Conservation (phyloP, 1,284 basidiomycete species). For the Sporisorium reilianum region DNA sequence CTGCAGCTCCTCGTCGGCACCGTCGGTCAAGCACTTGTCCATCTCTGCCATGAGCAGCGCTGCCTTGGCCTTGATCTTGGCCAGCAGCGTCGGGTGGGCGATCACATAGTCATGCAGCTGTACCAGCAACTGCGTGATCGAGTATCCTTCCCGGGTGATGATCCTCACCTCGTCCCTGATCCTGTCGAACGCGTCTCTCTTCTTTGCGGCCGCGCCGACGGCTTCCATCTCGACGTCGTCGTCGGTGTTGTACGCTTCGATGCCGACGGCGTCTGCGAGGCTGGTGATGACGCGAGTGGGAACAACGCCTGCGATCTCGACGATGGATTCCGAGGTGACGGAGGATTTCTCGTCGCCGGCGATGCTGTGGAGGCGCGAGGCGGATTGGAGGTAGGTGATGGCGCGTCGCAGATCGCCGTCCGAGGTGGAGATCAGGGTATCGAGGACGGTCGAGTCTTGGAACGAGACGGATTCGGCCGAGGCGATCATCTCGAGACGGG, state of each 20-base stretch:
- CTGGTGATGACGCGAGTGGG: constrained; percentile 80
- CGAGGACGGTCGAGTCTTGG: constrained; percentile 69
- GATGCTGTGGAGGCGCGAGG: constrained; percentile 77
- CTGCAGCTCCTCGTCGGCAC: constrained; percentile 98
- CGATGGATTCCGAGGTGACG: constrained; percentile 73
- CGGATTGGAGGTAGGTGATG: constrained; percentile 98
- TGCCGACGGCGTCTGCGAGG: constrained; percentile 81
- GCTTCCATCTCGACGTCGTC: constrained; percentile 73
- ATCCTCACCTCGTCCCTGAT: constrained; percentile 81
- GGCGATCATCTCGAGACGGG: constrained; percentile 85
- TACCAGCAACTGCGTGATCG: constrained; percentile 86
- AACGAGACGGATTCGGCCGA: constrained; percentile 72
- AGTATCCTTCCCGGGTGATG: constrained; percentile 89
- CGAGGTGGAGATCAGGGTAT: constrained; percentile 82
- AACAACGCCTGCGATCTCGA: constrained; percentile 97
- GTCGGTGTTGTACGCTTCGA: constrained; percentile 71
- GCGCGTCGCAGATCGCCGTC: constrained; percentile 94
- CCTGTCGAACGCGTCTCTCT: constrained; percentile 75
- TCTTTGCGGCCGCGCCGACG: constrained; percentile 66
- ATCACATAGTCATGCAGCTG: constrained; percentile 95
- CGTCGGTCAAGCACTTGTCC: constrained; percentile 95
- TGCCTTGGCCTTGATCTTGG: constrained; percentile 83
- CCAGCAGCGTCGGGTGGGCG: constrained; percentile 81
- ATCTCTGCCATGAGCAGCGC: constrained; percentile 91
- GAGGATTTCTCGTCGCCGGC: constrained; percentile 31